Base-by-base conservation (phyloP, 129 eudicot species). In the Chrysanthemum seticuspe region DNA sequence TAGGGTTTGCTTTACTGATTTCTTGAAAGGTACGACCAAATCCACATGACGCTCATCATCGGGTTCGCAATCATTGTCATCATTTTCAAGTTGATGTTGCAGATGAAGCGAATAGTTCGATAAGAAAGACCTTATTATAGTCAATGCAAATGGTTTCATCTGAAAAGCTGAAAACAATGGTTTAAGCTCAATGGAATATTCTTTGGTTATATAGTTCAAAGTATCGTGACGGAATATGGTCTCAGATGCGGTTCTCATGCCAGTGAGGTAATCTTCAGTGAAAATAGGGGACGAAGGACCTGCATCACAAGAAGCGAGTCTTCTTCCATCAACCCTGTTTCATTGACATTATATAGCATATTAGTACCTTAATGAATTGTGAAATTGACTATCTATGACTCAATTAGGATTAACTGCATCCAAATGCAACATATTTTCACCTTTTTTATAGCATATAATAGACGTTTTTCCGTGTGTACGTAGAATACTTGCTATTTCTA, bases 11-110 rank as follows among this genome's bases (percentile, higher is more conserved):
- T 83, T 90, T 49, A 94, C 85, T 27, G 99, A 90, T 80, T 87
- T 90, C 83, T 90, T 86, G 75, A 94, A 88, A 14, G 96, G 99
- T 75, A 81, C 82, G 72, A 90, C 89, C 81, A 90, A 85, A 73
- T 94, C 97, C 49, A 87, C 52, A 67, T 19, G 85, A 6, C 67
- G 74, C n/a, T 75, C 81, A 50, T 77, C 81, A 27, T 88, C 92
- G 56, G 75, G 74, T 51, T 83, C 76, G 67, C 87, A 93, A 79
- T 86, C 86, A 71, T 90, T 92, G 52, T 93, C 98, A 45, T 90
- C 97, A 44, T 73, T 78, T 45, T 58, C 78, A 40, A 81, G 48
- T 31, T 71, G 82, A 12, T 96, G 29, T 27, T 27, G 29, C 29
- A 90, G n/a, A 76, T 87, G 88, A 23, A 91, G 96, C 73, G 87